Percentiles rank a stretch among this genome's conserved stretches.
These are phyloP conservation scores for Acmispon strigosus DNA, from an alignment of 306 rosid species.

Conservation along the genomic window DNA sequence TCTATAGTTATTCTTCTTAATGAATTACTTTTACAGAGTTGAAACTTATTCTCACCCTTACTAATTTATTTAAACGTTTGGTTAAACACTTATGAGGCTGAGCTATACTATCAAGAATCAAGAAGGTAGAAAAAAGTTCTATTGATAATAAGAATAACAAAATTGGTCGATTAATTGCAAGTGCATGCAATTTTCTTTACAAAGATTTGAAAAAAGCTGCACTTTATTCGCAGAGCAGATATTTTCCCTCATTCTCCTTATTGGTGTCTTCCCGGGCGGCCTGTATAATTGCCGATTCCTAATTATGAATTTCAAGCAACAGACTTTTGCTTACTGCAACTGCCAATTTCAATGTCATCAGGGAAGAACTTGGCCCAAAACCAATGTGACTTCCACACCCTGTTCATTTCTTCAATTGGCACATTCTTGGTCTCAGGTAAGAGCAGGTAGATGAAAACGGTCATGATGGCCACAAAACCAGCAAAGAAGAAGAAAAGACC, in stretches of 20 bases:
- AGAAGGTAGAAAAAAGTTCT: no score
- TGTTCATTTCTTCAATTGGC: slow-evolving; percentile 49
- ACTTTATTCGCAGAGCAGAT: no score
- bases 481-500: slow-evolving; percentile 55
- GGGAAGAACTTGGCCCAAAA: slow-evolving; percentile 34
- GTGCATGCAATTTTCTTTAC: no score
- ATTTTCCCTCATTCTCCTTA: neutral
- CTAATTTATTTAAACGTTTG: no score
- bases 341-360: neutral
- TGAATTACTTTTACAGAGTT: no score
- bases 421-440: slow-evolving; percentile 54
- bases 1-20: no score
- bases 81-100: no score
- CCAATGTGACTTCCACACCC: slow-evolving; percentile 51
- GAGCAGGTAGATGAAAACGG: slow-evolving; percentile 26
- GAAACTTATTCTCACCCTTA: no score
- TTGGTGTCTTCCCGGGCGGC: neutral
- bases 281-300: neutral
- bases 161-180: no score
- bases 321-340: neutral
- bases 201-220: no score
- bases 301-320: neutral
- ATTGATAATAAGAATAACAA: no score
- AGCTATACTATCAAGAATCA: no score
- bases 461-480: slow-evolving; percentile 35